Percentiles rank a stretch among this genome's conserved stretches.
Conservation (phyloP, 345 rosid species). For the Iberis pinnata region DNA sequence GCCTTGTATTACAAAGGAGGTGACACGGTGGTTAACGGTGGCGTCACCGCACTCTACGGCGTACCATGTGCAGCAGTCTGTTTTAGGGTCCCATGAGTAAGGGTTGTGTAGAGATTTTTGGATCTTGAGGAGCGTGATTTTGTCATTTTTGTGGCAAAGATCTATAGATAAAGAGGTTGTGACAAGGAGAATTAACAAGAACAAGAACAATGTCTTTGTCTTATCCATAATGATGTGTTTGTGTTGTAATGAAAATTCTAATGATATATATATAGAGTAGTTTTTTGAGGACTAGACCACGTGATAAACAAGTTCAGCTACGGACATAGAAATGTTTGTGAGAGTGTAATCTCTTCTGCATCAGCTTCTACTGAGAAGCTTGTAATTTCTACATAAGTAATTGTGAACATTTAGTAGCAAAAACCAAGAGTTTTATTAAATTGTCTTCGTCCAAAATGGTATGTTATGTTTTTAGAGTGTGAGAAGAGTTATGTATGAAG, state of each 20-base stretch:
- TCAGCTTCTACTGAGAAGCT: too few species aligned
- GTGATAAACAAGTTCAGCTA: too few species aligned
- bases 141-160: slow-evolving; percentile 51
- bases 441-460: too few species aligned
- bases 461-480: too few species aligned
- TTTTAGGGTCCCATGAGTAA: slow-evolving; percentile 52
- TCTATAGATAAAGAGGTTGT: slow-evolving; percentile 35
- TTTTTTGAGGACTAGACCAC: too few species aligned
- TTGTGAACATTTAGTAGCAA: too few species aligned
- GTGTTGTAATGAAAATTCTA: slow-evolving; percentile 8
- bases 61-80: slow-evolving; percentile 71
- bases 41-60: slow-evolving; percentile 46
- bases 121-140: slow-evolving; percentile 49
- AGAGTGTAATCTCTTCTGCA: too few species aligned
- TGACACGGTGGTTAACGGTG: slow-evolving; percentile 52
- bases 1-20: slow-evolving; percentile 38
- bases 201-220: slow-evolving; percentile 20
- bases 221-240: slow-evolving; percentile 3
- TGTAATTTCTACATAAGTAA: too few species aligned
- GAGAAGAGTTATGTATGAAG: too few species aligned
- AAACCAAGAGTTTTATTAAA: too few species aligned
- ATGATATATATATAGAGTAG: too few species aligned
- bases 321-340: too few species aligned
- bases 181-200: slow-evolving; percentile 23
- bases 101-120: slow-evolving; percentile 52